Base-by-base conservation (phyloP, 805 yeast genomes). In the Cyberlindnera misumaiensis region DNA sequence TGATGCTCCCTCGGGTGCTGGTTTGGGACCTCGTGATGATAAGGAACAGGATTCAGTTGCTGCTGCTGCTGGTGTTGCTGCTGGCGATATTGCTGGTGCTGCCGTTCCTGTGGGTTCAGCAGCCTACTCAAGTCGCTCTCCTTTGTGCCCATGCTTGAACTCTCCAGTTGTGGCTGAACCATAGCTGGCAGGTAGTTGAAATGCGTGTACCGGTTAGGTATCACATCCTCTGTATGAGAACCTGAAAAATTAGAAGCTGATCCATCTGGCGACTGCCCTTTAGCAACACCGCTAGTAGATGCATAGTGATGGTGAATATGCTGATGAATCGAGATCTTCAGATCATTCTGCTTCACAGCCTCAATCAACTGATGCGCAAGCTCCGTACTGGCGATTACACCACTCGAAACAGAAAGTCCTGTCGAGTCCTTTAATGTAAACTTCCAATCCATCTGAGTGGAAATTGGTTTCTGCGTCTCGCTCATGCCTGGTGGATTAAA, bases 231-330 rank as follows among this genome's bases (percentile, higher is more conserved):
- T 16, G 49, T 52, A 26, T 33, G 41, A 8, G 24, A 42, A 2
- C 54, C 52, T 12, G 53, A 48, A 11, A 41, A 4, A 24, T 49
- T 51, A 7, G 54, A 48, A 0, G 51, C 48, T 1, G 55, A 47
- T n/a, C 49, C 56, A 2, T 39, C 53, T 8, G 58, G 54, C 6
- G 56, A 47, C 4, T 36, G 43, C 5, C 72, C 75, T 15, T 37
- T 15, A 1, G 35, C 27, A 12, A 65, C 50, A 26, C 48, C 47
- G 2, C 25, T 13, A 10, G 14, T 15, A 17, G 35, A 33, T 4
- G 63, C 67, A 58, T 82, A 80, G 59, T 83, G 88, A 55, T 85
- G 85, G 58, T 84, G 90, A 33, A 83, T 78, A 58, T 85, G 95
- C 56, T 87, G 95, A 60, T 87, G 95, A 15, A 87, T 73, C 4